Percentiles rank a stretch among this genome's conserved stretches.
phyloP scores from a whole-genome alignment of 352 stramenopile genomes.

The Elongisporangium senticosum region DNA sequence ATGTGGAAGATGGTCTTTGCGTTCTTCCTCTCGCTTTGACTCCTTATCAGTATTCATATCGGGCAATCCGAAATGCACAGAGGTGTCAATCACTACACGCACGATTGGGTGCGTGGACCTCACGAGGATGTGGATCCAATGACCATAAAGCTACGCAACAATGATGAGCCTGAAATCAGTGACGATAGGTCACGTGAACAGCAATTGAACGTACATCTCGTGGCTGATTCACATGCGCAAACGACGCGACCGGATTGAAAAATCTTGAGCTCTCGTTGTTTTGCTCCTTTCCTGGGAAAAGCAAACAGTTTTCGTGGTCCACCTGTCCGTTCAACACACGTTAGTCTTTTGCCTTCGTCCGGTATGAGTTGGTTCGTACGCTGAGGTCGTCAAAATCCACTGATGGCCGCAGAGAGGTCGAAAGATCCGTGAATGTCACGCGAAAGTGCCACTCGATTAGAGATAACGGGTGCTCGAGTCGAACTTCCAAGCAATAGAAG shows the following conservation, averaged over 20 bases:
- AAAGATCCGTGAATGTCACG: slow-evolving; percentile 40
- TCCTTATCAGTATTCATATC: slow-evolving; percentile 8
- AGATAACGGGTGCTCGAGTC: slow-evolving; percentile 31
- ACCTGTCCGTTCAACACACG: slow-evolving; percentile 14
- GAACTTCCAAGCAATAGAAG: slow-evolving; percentile 53
- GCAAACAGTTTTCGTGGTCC: slow-evolving; percentile 34
- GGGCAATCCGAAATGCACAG: slow-evolving; percentile 34
- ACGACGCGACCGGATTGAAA: slow-evolving; percentile 42
- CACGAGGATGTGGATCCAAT: slow-evolving; percentile 45
- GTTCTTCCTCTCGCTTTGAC: no score
- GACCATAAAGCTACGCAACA: slow-evolving; percentile 33
- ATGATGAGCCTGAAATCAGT: neutral
- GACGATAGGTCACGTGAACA: no score
- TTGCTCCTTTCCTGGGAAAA: slow-evolving; percentile 19
- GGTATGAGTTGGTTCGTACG: slow-evolving; percentile 10
- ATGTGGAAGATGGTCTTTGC: no score
- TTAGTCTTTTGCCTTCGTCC: neutral
- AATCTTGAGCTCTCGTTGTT: slow-evolving; percentile 5
- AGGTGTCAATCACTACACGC: slow-evolving; percentile 49
- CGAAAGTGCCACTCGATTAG: slow-evolving; percentile 38
- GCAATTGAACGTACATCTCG: slow-evolving; percentile 28
- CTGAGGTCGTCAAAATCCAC: slow-evolving; percentile 36
- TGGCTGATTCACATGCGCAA: slow-evolving; percentile 29
- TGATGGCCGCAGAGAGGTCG: slow-evolving; percentile 12
- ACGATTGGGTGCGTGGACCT: slow-evolving; percentile 27